A percentile compares a stretch with the other conserved stretches of the same genome.
phyloP scores from a whole-genome alignment of 2,329 filamentous ascomycete species.

The Akanthomyces muscarius region DNA sequence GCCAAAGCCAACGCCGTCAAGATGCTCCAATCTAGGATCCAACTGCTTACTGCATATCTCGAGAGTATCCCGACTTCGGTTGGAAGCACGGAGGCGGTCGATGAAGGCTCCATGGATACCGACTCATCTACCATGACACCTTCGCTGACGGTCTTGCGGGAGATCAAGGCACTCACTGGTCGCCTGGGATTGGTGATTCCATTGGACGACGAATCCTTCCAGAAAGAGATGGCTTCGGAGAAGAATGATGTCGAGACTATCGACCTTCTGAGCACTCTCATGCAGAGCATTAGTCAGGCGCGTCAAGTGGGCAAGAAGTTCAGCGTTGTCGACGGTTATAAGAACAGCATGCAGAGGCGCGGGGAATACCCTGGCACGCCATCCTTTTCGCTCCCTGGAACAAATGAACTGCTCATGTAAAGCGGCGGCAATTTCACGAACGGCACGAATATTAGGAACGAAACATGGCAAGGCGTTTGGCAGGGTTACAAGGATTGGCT shows the following conservation, averaged over 20 bases:
- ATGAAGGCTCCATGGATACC: conserved; percentile 31
- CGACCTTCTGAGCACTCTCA: conserved; percentile 68
- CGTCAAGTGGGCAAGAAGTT: conserved; percentile 75
- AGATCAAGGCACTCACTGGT: conserved; percentile 79
- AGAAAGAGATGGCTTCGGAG: conserved; percentile 69
- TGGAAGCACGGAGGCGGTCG: conserved; percentile 42
- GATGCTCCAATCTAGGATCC: conserved; percentile 78
- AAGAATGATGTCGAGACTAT: conserved; percentile 80
- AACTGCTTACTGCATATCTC: conserved; percentile 73
- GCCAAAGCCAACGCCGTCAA: conserved; percentile 90
- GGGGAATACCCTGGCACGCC: conserved; percentile 23
- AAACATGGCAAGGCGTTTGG: conserved; percentile 16
- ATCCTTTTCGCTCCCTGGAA: conserved; percentile 25
- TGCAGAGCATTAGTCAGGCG: conserved; percentile 66
- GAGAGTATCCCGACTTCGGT: conserved; percentile 65
- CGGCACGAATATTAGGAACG: background rate
- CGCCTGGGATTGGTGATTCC: conserved; percentile 80
- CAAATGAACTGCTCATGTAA: conserved; percentile 33
- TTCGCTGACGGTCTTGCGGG: conserved; percentile 74
- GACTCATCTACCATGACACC: conserved; percentile 37
- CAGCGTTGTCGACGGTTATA: conserved; percentile 48
- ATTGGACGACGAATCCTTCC: conserved; percentile 60
- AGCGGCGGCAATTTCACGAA: background rate
- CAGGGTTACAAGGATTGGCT: conserved; percentile 3
- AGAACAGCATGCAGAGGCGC: conserved; percentile 22